Percentiles rank a stretch among this genome's conserved stretches.
Conservation (phyloP, 2,329 filamentous ascomycete genomes). For the Bipolaris oryzae region DNA sequence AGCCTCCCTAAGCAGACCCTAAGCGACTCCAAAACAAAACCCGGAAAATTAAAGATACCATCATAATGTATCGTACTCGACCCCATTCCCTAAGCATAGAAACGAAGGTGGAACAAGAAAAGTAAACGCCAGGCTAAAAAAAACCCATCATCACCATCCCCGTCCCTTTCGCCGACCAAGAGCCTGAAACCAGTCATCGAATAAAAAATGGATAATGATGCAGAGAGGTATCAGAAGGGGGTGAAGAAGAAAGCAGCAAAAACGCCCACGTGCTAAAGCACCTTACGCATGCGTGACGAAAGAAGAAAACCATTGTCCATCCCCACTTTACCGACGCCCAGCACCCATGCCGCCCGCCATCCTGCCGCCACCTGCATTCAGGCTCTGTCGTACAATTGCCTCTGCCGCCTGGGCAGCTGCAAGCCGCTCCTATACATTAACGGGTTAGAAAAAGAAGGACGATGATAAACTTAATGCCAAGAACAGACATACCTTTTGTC, state of each 20-base stretch:
- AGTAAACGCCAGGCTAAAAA: not conserved
- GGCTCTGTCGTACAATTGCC: constrained; percentile 91
- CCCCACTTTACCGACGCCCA: constrained; percentile 2
- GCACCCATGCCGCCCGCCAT: constrained; percentile 52
- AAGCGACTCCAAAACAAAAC: not conserved
- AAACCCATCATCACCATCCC: not conserved
- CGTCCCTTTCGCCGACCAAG: not conserved
- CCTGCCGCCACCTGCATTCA: constrained; percentile 64
- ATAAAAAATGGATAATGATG: constrained; percentile 6
- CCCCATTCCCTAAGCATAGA: not conserved
- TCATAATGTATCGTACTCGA: not conserved
- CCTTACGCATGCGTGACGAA: not conserved
- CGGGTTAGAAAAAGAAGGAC: not conserved
- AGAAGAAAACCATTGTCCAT: not conserved
- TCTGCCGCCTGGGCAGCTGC: constrained; percentile 89
- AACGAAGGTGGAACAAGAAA: not conserved
- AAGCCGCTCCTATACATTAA: constrained; percentile 67
- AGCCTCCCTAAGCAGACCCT: not conserved
- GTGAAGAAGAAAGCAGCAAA: not conserved
- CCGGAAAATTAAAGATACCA: not conserved
- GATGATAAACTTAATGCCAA: not conserved
- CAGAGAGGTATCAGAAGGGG: constrained; percentile 23
- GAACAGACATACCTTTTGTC: constrained; percentile 68
- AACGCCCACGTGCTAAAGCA: not conserved
- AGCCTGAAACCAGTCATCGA: not conserved